Conservation (phyloP, 805 yeast species). For the Kregervanrija pseudodelftensis region DNA sequence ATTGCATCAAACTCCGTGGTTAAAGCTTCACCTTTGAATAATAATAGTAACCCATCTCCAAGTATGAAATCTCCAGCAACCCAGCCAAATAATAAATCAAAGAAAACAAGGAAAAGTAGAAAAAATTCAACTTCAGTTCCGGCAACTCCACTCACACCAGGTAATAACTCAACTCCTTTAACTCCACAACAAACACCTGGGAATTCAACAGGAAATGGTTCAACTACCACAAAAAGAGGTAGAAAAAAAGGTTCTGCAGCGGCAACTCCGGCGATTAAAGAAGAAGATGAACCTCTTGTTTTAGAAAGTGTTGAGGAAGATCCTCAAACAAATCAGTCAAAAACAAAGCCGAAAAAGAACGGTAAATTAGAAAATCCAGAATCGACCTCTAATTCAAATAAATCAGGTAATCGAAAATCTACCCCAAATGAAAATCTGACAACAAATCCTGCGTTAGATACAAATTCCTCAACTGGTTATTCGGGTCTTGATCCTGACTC, state of each 20-base stretch:
- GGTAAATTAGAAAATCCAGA: too few relatives aligned
- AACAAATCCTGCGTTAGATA: neutral
- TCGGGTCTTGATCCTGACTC: constrained; percentile 9
- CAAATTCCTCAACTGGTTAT: neutral
- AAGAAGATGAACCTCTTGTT: constrained; percentile 19
- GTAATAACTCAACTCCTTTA: constrained; percentile 15
- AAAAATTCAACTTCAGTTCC: constrained; percentile 24
- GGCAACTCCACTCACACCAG: constrained; percentile 29
- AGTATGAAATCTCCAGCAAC: constrained; percentile 6
- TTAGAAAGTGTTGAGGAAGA: constrained; percentile 6
- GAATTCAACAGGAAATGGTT: constrained; percentile 12
- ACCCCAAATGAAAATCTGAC: neutral
- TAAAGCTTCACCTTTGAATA: constrained; percentile 12
- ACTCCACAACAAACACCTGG: constrained; percentile 21
- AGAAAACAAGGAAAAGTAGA: constrained; percentile 19
- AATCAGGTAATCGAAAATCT: too few relatives aligned
- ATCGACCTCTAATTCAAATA: too few relatives aligned
- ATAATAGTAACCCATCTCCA: constrained; percentile 4
- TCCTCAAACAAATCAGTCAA: neutral
- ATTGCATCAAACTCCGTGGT: constrained; percentile 7
- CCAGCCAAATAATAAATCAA: constrained; percentile 14
- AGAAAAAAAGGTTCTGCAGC: constrained; percentile 17
- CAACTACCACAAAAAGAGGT: constrained; percentile 11
- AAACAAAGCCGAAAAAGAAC: too few relatives aligned
- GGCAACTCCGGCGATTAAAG: constrained; percentile 22